These are phyloP conservation scores for Thielaviopsis euricoi DNA, from an alignment of 2,329 filamentous ascomycete species.

Conservation along the genomic window DNA sequence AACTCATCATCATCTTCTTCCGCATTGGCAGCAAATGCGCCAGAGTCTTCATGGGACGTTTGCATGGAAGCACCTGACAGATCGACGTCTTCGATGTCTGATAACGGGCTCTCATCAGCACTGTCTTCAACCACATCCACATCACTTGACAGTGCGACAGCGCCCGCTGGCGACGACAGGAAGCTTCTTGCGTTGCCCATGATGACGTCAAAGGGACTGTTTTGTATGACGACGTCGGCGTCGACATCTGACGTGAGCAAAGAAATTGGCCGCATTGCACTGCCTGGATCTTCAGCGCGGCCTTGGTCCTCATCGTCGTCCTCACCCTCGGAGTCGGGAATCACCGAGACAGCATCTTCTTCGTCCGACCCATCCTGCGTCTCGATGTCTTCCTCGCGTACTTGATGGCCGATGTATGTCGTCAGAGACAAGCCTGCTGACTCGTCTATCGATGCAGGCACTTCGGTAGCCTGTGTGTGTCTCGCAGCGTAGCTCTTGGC, in stretches of 20 bases:
- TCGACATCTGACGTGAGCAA: not conserved
- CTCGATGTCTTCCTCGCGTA: conserved; percentile 8
- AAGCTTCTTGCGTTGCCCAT: not conserved
- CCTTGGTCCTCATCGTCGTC: too few species aligned
- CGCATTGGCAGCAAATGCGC: not conserved
- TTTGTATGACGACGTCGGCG: not conserved
- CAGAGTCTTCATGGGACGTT: too few species aligned
- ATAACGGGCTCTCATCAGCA: not conserved
- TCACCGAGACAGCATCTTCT: conserved; percentile 10
- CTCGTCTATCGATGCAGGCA: not conserved
- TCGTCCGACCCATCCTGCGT: conserved; percentile 8
- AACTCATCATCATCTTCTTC: conserved; percentile 13
- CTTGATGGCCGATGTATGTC: not conserved
- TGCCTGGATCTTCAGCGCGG: not conserved
- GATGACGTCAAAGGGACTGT: not conserved
- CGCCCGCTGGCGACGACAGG: not conserved
- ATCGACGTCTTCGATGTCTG: not conserved
- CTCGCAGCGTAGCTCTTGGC: not conserved
- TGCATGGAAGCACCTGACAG: not conserved
- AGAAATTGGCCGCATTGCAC: not conserved
- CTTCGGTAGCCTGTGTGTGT: not conserved
- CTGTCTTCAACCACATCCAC: not conserved
- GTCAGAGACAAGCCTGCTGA: not conserved
- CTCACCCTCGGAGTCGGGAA: conserved; percentile 10
- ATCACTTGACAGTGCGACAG: not conserved